A percentile compares a stretch with the other conserved stretches of the same genome.
These are phyloP conservation scores for Debaryomyces psychrophilus DNA, from an alignment of 1,139 yeast species.

Conservation along the genomic window DNA sequence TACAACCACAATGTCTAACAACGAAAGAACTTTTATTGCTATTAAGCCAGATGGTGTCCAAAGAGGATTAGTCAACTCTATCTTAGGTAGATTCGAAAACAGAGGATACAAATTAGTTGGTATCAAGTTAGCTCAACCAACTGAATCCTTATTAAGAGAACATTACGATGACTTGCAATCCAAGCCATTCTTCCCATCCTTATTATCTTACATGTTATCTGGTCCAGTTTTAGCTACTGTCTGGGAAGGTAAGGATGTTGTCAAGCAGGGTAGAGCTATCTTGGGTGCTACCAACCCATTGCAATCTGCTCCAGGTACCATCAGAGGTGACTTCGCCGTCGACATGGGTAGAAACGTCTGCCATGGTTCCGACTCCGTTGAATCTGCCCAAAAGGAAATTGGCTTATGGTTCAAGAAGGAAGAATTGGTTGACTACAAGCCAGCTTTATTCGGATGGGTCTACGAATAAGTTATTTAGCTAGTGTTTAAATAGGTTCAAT, in stretches of 20 bases:
- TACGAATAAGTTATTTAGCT: slow-evolving; percentile 66
- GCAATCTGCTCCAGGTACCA: slow-evolving; percentile 97
- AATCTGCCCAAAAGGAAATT: slow-evolving; percentile 95
- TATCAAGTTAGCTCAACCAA: slow-evolving; percentile 87
- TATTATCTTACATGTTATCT: slow-evolving; percentile 94
- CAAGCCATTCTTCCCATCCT: slow-evolving; percentile 97
- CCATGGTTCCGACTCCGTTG: slow-evolving; percentile 99
- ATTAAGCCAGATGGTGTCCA: slow-evolving; percentile 99
- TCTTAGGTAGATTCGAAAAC: slow-evolving; percentile 92
- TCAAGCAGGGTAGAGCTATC: slow-evolving; percentile 96
- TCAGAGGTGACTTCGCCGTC: slow-evolving; percentile 95
- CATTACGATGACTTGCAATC: slow-evolving; percentile 95
- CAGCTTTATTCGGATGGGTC: slow-evolving; percentile 83
- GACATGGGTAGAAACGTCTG: slow-evolving; percentile 99
- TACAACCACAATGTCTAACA: slow-evolving; percentile 45
- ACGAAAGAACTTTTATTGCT: slow-evolving; percentile 98
- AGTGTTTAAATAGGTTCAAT: slow-evolving; percentile 8
- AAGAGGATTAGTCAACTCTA: slow-evolving; percentile 92
- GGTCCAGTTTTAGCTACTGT: slow-evolving; percentile 99
- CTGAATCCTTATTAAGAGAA: slow-evolving; percentile 83
- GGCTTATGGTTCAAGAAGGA: slow-evolving; percentile 97
- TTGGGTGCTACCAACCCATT: slow-evolving; percentile 99
- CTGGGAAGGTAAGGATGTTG: slow-evolving; percentile 99
- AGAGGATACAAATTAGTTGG: slow-evolving; percentile 96
- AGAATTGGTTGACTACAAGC: slow-evolving; percentile 92